These are phyloP conservation scores for Cyberlindnera americana DNA, from an alignment of 805 yeast genomes.

Conservation along the genomic window DNA sequence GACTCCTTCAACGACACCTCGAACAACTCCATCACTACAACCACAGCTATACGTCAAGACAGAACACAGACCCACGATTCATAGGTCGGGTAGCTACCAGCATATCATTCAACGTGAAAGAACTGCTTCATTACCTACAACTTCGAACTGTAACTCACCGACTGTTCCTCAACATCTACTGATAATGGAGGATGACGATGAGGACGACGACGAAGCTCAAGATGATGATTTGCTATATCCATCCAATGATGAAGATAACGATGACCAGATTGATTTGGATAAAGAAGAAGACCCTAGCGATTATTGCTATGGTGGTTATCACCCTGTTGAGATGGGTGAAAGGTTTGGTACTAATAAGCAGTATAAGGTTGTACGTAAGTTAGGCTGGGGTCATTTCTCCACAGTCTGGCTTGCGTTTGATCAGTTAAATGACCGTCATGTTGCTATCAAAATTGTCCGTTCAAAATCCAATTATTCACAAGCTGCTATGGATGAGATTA, in stretches of 20 bases:
- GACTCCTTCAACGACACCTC: not conserved
- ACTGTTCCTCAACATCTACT: not conserved
- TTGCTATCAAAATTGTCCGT: conserved; percentile 61
- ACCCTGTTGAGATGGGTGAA: conserved; percentile 57
- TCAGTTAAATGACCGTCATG: conserved; percentile 37
- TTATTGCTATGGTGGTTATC: conserved; percentile 61
- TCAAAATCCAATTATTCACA: conserved; percentile 50
- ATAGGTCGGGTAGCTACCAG: conserved; percentile 16
- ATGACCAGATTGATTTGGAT: conserved; percentile 6
- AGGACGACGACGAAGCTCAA: not conserved
- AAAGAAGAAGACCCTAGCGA: conserved; percentile 50
- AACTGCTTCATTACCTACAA: not conserved
- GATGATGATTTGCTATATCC: not conserved
- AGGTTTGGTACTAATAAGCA: conserved; percentile 42
- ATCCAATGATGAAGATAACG: conserved; percentile 1
- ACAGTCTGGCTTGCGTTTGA: conserved; percentile 66
- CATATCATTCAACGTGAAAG: conserved; percentile 6
- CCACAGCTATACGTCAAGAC: conserved; percentile 15
- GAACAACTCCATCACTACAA: conserved; percentile 3
- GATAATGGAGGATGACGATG: not conserved
- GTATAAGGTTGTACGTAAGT: conserved; percentile 49
- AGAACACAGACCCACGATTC: conserved; percentile 21
- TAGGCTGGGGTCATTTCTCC: conserved; percentile 73
- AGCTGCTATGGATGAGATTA: conserved; percentile 64
- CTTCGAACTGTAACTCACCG: not conserved